Evolutionary conservation across 2,329 filamentous ascomycete species (phyloP).

Genomic region (Fusarium xylarioides): DNA sequence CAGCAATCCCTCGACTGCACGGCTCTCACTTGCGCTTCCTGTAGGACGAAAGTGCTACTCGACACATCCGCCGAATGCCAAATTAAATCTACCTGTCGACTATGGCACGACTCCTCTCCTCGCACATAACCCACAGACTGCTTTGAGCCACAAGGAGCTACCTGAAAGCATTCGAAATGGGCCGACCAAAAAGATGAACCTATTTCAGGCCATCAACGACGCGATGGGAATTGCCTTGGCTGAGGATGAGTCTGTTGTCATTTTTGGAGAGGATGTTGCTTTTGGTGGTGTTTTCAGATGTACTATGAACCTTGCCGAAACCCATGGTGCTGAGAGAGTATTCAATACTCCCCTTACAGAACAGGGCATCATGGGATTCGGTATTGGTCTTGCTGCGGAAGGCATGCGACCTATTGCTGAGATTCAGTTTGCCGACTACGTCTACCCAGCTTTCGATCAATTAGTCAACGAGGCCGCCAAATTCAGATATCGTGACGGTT

Average conservation of each 20-base stretch:
- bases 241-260: constrained; percentile 83
- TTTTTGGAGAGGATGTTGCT: constrained; percentile 97
- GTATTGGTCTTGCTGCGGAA: constrained; percentile 87
- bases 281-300: constrained; percentile 97
- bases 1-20: constrained; percentile 21
- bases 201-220: constrained; percentile 94
- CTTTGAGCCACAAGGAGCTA: constrained; percentile 77
- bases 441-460: constrained; percentile 93
- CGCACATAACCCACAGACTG: constrained; percentile 78
- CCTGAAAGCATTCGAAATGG: constrained; percentile 70
- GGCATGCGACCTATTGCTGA: constrained; percentile 94
- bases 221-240: constrained; percentile 84
- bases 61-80: constrained; percentile 66
- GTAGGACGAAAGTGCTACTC: constrained; percentile 55
- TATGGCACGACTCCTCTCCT: constrained; percentile 85
- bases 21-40: constrained; percentile 28
- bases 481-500: constrained; percentile 78
- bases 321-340: constrained; percentile 86
- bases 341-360: constrained; percentile 97
- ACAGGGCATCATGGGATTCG: constrained; percentile 94
- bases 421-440: constrained; percentile 95
- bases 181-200: constrained; percentile 86
- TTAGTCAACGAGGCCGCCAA: constrained; percentile 94
- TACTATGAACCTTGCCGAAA: constrained; percentile 87
- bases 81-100: constrained; percentile 86